Conservation (phyloP, 176 grass and related monocot genomes). For the Tillandsia fasciculata region DNA sequence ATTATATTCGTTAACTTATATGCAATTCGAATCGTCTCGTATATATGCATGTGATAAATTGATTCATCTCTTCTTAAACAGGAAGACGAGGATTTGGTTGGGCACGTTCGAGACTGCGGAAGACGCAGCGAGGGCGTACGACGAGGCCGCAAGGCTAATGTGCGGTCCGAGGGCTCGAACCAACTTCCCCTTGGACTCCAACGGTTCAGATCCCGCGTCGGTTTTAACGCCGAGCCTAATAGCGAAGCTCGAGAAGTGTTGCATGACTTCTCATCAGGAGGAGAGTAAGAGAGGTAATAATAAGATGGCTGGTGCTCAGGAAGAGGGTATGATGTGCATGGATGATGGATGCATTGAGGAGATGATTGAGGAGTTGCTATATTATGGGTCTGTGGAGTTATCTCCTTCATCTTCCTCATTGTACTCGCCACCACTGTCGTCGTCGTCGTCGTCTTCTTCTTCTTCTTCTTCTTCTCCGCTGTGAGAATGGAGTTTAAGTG, state of each 20-base stretch:
- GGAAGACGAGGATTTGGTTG: conserved; percentile 96
- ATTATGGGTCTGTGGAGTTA: conserved; percentile 71
- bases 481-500: neutral
- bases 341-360: conserved; percentile 54
- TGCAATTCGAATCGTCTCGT: neutral
- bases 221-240: conserved; percentile 51
- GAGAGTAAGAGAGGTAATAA: neutral
- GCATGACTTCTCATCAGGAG: neutral
- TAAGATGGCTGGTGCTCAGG: neutral
- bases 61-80: conserved; percentile 16
- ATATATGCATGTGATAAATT: neutral
- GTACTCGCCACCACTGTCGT: too few relatives aligned
- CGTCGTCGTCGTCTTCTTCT: neutral
- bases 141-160: conserved; percentile 80
- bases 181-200: conserved; percentile 39
- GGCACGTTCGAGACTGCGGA: conserved; percentile 81
- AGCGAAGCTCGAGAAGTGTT: conserved; percentile 81
- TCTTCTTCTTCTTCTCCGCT: conserved; percentile 21
- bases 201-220: neutral
- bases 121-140: conserved; percentile 79
- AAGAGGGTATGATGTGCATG: neutral
- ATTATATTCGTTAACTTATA: neutral
- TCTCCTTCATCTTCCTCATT: conserved; percentile 15
- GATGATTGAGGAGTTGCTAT: conserved; percentile 88
- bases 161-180: conserved; percentile 54